Conservation (phyloP, 352 stramenopile species). For the Plasmopara viticola region DNA sequence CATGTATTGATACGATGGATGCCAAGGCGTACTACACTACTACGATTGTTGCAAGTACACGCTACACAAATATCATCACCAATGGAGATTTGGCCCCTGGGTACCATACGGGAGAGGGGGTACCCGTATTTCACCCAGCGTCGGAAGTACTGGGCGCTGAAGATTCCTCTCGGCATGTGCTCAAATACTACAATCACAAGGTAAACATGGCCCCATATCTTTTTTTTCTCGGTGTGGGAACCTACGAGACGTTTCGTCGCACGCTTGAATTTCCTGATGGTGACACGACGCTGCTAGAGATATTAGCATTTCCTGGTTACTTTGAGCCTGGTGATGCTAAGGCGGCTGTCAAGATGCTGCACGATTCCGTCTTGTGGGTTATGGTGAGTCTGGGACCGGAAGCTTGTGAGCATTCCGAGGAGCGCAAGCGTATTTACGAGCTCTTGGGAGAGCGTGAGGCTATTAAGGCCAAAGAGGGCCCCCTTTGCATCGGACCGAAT, state of each 20-base stretch:
- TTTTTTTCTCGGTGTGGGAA: conserved; percentile 73
- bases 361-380: conserved; percentile 67
- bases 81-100: conserved; percentile 67
- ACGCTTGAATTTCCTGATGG: conserved; percentile 72
- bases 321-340: conserved; percentile 64
- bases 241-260: conserved; percentile 68
- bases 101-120: conserved; percentile 50
- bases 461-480: conserved; percentile 58
- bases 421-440: conserved; percentile 65
- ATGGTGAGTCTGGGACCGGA: conserved; percentile 69
- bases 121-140: conserved; percentile 53
- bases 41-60: conserved; percentile 61
- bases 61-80: conserved; percentile 79
- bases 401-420: conserved; percentile 58
- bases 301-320: conserved; percentile 62
- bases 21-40: conserved; percentile 79
- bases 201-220: conserved; percentile 82
- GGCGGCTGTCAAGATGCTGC: conserved; percentile 64
- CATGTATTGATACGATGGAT: conserved; percentile 76
- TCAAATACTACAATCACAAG: conserved; percentile 81
- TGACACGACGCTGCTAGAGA: conserved; percentile 64
- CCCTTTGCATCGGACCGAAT: conserved; percentile 47
- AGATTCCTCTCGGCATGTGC: conserved; percentile 50
- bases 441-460: conserved; percentile 57
- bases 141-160: conserved; percentile 42